Conservation (phyloP, 768 basidiomycete species). For the Paxillus involutus region DNA sequence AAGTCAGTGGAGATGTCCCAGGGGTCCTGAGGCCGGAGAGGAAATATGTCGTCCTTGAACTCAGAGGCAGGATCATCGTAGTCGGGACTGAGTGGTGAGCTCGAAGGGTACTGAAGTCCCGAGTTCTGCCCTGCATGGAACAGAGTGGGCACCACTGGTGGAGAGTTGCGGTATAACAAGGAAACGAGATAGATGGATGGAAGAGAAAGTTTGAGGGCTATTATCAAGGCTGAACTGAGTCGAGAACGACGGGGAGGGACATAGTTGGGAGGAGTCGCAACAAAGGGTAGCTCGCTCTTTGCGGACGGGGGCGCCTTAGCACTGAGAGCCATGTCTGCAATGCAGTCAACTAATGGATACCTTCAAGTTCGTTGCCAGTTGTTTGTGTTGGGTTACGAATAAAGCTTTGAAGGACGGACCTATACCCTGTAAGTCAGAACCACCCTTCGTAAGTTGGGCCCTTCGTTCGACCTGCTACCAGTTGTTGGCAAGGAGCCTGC, state of each 20-base stretch:
- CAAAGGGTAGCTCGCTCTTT: slow-evolving; percentile 20
- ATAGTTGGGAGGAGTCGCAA: background rate
- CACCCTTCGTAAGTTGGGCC: too few species aligned
- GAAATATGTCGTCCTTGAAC: slow-evolving; percentile 59
- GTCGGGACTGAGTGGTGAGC: slow-evolving; percentile 5
- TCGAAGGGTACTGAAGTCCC: slow-evolving; percentile 1
- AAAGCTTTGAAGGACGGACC: too few species aligned
- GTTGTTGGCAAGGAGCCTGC: too few species aligned
- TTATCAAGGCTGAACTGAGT: slow-evolving; percentile 1
- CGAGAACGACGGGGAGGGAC: slow-evolving; percentile 1
- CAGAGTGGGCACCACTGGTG: background rate
- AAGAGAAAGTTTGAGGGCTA: slow-evolving; percentile 16
- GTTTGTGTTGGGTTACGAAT: too few species aligned
- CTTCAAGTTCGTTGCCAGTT: too few species aligned
- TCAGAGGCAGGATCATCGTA: slow-evolving; percentile 37
- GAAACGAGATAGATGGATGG: slow-evolving; percentile 21
- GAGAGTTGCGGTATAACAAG: slow-evolving; percentile 11
- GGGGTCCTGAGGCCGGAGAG: slow-evolving; percentile 48
- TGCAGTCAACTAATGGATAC: background rate
- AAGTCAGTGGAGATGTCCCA: slow-evolving; percentile 83
- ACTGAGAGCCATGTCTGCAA: slow-evolving; percentile 9
- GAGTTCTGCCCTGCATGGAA: background rate
- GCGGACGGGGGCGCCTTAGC: slow-evolving; percentile 11
- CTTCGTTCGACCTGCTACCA: too few species aligned
- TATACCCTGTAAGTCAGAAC: too few species aligned